Evolutionary conservation across 345 rosid species (phyloP).

Genomic region (Melaleuca quinquenervia): DNA sequence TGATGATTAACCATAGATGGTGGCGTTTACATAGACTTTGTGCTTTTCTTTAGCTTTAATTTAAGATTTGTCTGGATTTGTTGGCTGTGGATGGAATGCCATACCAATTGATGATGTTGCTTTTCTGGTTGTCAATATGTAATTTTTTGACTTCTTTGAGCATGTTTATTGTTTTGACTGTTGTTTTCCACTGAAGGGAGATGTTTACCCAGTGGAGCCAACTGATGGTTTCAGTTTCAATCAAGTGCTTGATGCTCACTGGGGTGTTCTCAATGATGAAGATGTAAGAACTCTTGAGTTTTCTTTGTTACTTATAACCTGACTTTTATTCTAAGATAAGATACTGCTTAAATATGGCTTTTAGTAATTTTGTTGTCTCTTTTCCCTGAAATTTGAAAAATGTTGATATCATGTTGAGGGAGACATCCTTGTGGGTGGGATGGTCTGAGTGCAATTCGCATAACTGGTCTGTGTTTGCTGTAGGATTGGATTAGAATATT

Average conservation of each 20-base stretch:
- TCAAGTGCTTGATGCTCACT: slow-evolving; percentile 89
- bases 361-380: neutral
- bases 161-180: neutral
- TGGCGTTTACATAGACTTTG: neutral
- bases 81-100: neutral
- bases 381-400: neutral
- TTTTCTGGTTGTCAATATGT: neutral
- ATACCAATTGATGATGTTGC: neutral
- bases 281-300: slow-evolving; percentile 48
- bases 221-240: slow-evolving; percentile 22
- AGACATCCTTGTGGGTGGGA: neutral
- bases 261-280: slow-evolving; percentile 84
- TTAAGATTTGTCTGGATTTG: neutral
- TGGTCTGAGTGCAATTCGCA: neutral
- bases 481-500: neutral
- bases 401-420: neutral
- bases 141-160: neutral
- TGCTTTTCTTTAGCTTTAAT: neutral
- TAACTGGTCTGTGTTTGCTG: neutral
- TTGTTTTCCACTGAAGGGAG: slow-evolving; percentile 43
- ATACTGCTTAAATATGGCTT: neutral
- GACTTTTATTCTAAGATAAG: neutral
- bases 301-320: neutral
- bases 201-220: slow-evolving; percentile 90
- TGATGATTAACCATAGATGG: neutral